phyloP scores from a whole-genome alignment of 208 protist species.

The Crithidia acanthocephali region DNA sequence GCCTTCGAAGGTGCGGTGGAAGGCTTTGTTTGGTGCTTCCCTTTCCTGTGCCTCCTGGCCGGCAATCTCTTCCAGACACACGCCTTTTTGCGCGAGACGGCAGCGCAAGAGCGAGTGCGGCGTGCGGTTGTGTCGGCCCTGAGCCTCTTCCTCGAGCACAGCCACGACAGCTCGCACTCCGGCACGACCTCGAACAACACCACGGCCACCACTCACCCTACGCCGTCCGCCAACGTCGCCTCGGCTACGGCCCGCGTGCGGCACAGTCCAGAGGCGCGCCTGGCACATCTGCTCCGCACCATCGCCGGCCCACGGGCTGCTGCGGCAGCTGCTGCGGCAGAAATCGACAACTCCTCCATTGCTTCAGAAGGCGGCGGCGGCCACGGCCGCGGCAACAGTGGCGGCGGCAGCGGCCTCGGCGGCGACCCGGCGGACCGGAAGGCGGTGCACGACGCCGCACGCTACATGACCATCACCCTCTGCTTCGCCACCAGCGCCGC shows the following conservation, averaged over 20 bases:
- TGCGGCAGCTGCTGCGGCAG: not conserved
- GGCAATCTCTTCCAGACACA: constrained; percentile 55
- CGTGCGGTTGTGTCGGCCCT: constrained; percentile 25
- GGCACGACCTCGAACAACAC: too few species aligned
- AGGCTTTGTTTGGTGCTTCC: constrained; percentile 50
- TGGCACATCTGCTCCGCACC: constrained; percentile 17
- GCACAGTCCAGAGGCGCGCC: not conserved
- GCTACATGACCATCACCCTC: constrained; percentile 56
- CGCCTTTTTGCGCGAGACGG: constrained; percentile 24
- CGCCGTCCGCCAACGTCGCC: not conserved
- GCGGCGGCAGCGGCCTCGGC: too few species aligned
- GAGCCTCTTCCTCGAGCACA: constrained; percentile 25
- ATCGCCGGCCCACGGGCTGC: constrained; percentile 19
- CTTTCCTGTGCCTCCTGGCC: constrained; percentile 56
- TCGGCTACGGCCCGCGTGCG: not conserved
- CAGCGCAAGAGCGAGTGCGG: constrained; percentile 24
- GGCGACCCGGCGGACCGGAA: constrained; percentile 4
- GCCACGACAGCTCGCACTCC: not conserved
- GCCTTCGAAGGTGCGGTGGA: constrained; percentile 50
- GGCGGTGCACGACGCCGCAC: constrained; percentile 46
- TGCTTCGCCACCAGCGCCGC: constrained; percentile 41
- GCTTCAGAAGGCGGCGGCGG: not conserved
- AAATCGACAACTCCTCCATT: not conserved
- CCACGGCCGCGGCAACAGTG: not conserved
- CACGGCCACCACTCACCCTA: not conserved